Evolutionary conservation across 2,329 filamentous ascomycete genomes (phyloP).

Genomic region (Colletotrichum graminicola): DNA sequence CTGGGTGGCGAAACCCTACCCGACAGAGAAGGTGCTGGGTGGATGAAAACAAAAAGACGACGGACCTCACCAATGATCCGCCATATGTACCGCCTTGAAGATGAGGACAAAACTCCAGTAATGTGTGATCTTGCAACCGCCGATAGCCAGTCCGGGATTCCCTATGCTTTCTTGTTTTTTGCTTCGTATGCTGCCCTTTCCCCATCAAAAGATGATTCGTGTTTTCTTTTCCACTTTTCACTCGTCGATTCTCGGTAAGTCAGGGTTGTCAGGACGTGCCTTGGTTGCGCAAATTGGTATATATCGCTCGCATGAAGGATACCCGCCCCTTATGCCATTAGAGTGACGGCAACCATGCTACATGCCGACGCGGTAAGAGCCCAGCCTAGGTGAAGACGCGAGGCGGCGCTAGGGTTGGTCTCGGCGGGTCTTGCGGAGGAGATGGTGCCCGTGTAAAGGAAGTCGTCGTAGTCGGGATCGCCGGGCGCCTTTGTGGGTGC

Average conservation of each 20-base stretch:
- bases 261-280: background rate
- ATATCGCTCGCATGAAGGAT: background rate
- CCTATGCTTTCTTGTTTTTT: background rate
- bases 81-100: background rate
- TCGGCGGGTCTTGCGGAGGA: slow-evolving; percentile 32
- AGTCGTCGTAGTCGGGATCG: slow-evolving; percentile 39
- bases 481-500: slow-evolving; percentile 14
- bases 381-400: slow-evolving; percentile 23
- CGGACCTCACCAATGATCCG: background rate
- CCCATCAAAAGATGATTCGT: background rate
- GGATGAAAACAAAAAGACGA: background rate
- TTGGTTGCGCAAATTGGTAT: background rate
- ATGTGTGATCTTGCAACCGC: background rate
- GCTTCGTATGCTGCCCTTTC: slow-evolving; percentile 10
- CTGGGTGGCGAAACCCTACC: background rate
- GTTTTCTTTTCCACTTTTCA: background rate
- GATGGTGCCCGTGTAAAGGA: slow-evolving; percentile 36
- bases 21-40: background rate
- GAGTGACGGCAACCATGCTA: slow-evolving; percentile 18
- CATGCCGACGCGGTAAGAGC: slow-evolving; percentile 29
- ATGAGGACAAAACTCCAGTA: slow-evolving; percentile 8
- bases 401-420: slow-evolving; percentile 36
- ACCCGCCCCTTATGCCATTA: slow-evolving; percentile 4
- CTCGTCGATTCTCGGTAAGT: background rate
- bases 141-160: background rate